Conservation (phyloP, 139 green algal genomes). For the Micractinium sp. region DNA sequence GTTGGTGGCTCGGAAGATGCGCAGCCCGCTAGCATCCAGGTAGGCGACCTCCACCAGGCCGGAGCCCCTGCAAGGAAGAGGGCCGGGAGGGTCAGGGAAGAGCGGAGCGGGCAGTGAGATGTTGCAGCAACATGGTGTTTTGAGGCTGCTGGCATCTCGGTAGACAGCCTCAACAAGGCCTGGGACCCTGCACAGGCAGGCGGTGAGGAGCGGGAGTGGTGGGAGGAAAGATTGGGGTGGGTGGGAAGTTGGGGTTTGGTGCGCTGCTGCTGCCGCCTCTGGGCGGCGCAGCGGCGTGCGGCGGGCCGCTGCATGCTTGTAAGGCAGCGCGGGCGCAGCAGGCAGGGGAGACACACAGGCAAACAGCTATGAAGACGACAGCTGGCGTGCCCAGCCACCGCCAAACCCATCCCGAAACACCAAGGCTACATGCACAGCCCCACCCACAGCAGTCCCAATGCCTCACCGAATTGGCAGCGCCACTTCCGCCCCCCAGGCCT, state of each 20-base stretch:
- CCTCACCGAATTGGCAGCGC: constrained; percentile 21
- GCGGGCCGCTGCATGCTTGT: too few species aligned
- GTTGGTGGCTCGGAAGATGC: constrained; percentile 11
- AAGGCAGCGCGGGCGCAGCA: background rate
- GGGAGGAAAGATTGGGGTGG: background rate
- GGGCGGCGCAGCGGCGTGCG: too few species aligned
- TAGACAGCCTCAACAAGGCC: constrained; percentile 5
- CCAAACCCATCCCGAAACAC: too few species aligned
- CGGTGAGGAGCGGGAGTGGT: background rate
- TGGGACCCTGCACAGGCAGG: background rate
- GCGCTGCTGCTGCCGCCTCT: too few species aligned
- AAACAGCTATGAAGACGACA: background rate
- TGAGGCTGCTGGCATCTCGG: background rate
- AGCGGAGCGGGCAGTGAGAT: too few species aligned
- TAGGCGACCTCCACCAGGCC: constrained; percentile 24
- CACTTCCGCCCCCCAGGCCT: background rate
- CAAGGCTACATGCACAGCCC: background rate
- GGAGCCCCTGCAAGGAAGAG: background rate
- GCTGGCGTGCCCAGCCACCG: too few species aligned
- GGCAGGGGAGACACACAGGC: background rate
- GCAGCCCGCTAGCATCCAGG: constrained; percentile 9
- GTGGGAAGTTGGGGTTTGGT: too few species aligned
- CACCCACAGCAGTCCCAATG: background rate
- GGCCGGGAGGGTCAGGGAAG: too few species aligned
- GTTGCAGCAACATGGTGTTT: background rate